Conservation (phyloP, 148 eudicot species). For the Rhododendron ferrugineum region DNA sequence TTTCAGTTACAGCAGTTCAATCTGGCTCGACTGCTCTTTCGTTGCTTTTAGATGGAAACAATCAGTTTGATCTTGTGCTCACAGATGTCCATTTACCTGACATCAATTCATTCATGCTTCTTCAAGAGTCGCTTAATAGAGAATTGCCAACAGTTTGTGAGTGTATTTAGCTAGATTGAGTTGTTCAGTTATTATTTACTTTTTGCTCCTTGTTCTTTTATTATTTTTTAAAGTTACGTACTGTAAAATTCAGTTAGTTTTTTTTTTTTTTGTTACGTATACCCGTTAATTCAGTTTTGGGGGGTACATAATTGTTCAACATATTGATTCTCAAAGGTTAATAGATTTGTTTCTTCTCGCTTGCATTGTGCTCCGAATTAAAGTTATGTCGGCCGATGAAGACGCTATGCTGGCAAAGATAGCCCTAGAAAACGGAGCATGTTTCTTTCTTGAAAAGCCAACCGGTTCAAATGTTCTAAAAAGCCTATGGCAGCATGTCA, state of each 20-base stretch:
- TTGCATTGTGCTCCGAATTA: neutral
- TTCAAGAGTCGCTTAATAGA: neutral
- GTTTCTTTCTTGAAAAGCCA: slow-evolving; percentile 7
- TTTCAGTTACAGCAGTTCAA: slow-evolving; percentile 7
- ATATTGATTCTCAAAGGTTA: neutral
- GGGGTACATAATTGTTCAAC: neutral
- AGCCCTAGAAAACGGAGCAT: slow-evolving; percentile 1
- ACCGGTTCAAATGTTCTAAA: neutral
- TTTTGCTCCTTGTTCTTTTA: neutral
- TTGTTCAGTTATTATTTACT: neutral
- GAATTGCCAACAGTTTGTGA: slow-evolving; percentile 9
- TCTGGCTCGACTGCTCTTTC: slow-evolving; percentile 1
- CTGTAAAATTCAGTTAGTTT: neutral
- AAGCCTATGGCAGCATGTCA: slow-evolving; percentile 3
- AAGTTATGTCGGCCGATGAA: slow-evolving; percentile 4
- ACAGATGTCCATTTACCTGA: neutral
- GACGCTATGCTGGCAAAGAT: slow-evolving; percentile 3
- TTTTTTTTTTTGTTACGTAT: neutral
- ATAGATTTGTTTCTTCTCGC: neutral
- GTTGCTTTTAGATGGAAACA: neutral
- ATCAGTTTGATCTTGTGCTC: slow-evolving; percentile 7
- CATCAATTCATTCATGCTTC: neutral
- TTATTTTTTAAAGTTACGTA: neutral
- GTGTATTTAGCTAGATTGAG: neutral
- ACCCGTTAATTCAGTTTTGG: neutral